Evolutionary conservation across 164 flowering plant species (phyloP), one percentile per base, ranked within the genome.

Genomic region (Magnolia officinalis): DNA sequence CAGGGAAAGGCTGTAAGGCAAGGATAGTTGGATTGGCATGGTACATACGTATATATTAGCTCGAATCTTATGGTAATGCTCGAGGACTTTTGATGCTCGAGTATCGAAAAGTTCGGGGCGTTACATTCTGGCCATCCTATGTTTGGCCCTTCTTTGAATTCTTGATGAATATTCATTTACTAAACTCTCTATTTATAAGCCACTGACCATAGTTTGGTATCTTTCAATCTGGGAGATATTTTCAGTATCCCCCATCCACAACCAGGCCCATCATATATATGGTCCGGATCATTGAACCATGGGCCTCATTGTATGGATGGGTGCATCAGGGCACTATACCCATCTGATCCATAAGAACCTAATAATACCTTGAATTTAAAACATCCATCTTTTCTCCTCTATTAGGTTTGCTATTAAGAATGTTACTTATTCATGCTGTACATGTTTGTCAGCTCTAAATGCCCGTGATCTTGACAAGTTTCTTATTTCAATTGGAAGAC

Each of bases 401-500:
- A 65, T 37, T 37, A 37, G 5, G 37, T 55, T 81, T 59, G 73
- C 21, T 45, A 21, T 9, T 31, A n/a, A 55, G 18, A 9, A 31
- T 51, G 37, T 18, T 65, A 14, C 70, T 31, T 26, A 73, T 29
- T 72, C 1, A 71, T 16, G 58, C 4, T 49, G 20, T 31, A 55
- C 71, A 19, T 80, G 51, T 66, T 14, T 77, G 6, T 50, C 89
- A 96, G 99, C 97, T 76, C 87, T 96, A 67, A 82, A 75, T 72
- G 76, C 87, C 51, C 23, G 67, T 69, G 92, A 86, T 79, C 95
- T 96, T 63, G 95, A 94, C 86, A 92, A 88, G 83, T 94, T 94
- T 85, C 87, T 96, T 73, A 76, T 82, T 80, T 92, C 98, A 75
- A 89, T 94, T 73, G 97, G 97, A 72, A 91, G 85, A 83, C 83